Evolutionary conservation across 73 alveolate species (phyloP).

Genomic region (Paramecium tetraurelia): DNA sequence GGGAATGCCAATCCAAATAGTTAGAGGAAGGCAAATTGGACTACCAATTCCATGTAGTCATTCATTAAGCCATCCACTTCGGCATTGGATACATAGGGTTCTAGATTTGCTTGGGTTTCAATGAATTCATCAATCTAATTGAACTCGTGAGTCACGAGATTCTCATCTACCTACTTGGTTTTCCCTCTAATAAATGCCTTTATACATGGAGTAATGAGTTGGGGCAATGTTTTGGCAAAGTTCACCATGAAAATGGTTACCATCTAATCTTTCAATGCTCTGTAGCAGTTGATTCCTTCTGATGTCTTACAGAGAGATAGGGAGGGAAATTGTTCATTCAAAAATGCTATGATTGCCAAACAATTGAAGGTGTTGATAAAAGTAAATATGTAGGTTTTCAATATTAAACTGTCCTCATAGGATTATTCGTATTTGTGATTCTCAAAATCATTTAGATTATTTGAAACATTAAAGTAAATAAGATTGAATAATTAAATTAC

Average conservation of each 20-base stretch:
- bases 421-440: constrained; percentile 49
- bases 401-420: constrained; percentile 46
- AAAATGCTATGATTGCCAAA: constrained; percentile 73
- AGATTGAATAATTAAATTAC: constrained; percentile 44
- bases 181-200: neutral
- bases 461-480: constrained; percentile 17
- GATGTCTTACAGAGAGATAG: neutral
- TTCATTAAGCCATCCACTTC: constrained; percentile 69
- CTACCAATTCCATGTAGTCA: constrained; percentile 67
- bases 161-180: neutral
- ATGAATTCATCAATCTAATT: constrained; percentile 47
- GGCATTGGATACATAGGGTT: constrained; percentile 50
- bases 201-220: constrained; percentile 53
- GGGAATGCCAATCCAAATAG: constrained; percentile 70
- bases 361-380: constrained; percentile 69
- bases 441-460: constrained; percentile 42
- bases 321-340: constrained; percentile 16
- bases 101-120: constrained; percentile 51
- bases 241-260: constrained; percentile 57
- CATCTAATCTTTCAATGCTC: constrained; percentile 60
- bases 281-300: constrained; percentile 38
- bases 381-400: constrained; percentile 16
- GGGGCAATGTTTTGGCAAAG: constrained; percentile 59
- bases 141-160: constrained; percentile 35
- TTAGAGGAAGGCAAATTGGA: constrained; percentile 59